Percentiles rank a stretch among this genome's conserved stretches.
phyloP scores from a whole-genome alignment of 441 rosid genomes.

The Pelargonium cotyledonis region DNA sequence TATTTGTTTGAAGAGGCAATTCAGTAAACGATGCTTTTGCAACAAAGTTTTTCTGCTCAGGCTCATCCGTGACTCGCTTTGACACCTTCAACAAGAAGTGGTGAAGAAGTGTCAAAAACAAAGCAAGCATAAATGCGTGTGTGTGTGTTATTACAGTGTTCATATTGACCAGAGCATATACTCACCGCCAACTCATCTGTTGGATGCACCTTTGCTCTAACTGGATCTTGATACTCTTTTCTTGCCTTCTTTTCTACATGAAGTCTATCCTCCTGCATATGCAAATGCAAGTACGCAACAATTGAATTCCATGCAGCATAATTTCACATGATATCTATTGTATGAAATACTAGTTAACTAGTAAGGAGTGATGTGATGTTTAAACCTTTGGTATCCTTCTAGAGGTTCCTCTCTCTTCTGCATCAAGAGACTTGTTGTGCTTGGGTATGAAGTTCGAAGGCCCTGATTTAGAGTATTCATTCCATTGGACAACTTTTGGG shows the following conservation, averaged over 20 bases:
- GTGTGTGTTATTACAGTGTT: background rate
- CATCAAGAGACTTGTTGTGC: slow-evolving; percentile 32
- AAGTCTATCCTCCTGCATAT: slow-evolving; percentile 37
- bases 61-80: slow-evolving; percentile 30
- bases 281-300: slow-evolving; percentile 4
- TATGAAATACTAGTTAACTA: background rate
- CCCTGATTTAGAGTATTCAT: slow-evolving; percentile 31
- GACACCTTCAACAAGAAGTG: slow-evolving; percentile 35
- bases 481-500: slow-evolving; percentile 31
- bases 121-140: background rate
- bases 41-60: background rate
- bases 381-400: slow-evolving; percentile 39
- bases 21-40: slow-evolving; percentile 35
- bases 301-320: slow-evolving; percentile 11
- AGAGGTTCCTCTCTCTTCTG: slow-evolving; percentile 38
- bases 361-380: background rate
- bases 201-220: background rate
- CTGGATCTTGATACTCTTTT: slow-evolving; percentile 25
- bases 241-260: slow-evolving; percentile 32
- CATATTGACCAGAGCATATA: slow-evolving; percentile 18
- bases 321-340: background rate
- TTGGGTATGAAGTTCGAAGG: slow-evolving; percentile 34
- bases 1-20: slow-evolving; percentile 27
- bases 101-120: slow-evolving; percentile 11
- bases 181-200: slow-evolving; percentile 48